Evolutionary conservation across 257 asterid species (phyloP), one percentile per base, ranked within the genome.

Genomic region (Solanum ossicruentum): DNA sequence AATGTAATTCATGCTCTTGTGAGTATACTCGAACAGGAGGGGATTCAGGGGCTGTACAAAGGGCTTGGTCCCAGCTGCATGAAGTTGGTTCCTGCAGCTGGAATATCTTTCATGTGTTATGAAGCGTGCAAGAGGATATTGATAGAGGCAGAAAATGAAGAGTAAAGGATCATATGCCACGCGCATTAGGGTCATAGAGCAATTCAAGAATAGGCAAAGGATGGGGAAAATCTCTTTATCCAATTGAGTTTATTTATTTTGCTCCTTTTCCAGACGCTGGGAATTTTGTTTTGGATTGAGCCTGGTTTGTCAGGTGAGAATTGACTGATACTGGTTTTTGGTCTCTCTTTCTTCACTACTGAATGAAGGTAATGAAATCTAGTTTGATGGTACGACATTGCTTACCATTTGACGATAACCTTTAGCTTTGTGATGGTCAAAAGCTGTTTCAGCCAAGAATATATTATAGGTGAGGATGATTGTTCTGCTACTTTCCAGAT

Each of bases 91-190:
- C 99, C 98, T 17, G 99, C 98, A 16, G 99, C 99, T 1, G 99
- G 99, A 84, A 96, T 96, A 57, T 96, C 99, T 55, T 96, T 96
- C 87, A 96, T 95, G 99, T 96, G 99, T 84, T 96, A 96, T 5
- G 98, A 96, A 87, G 98, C 98, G 5, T 93, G 98, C 91, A 93
- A 96, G 95, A 89, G 88, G 88, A 94, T 95, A 86, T 89, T 96
- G 91, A 93, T 96, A 16, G 98, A 96, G 91, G 85, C 88, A 69
- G 95, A 92, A 58, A 89, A 91, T 6, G 97, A 94, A 10, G 95
- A 85, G 7, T 88, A 88, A 87, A 28, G 60, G 45, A 65, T 9
- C 13, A 18, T 66, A 89, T 87, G 86, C 82, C 87, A 8, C 61
- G 18, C 45, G 80, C 49, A 45, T 51, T 55, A 23, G n/a, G 81